Percentiles rank a stretch among this genome's conserved stretches.
phyloP scores from a whole-genome alignment of 495 filamentous ascomycete genomes.

The Lasiosphaeria miniovina region DNA sequence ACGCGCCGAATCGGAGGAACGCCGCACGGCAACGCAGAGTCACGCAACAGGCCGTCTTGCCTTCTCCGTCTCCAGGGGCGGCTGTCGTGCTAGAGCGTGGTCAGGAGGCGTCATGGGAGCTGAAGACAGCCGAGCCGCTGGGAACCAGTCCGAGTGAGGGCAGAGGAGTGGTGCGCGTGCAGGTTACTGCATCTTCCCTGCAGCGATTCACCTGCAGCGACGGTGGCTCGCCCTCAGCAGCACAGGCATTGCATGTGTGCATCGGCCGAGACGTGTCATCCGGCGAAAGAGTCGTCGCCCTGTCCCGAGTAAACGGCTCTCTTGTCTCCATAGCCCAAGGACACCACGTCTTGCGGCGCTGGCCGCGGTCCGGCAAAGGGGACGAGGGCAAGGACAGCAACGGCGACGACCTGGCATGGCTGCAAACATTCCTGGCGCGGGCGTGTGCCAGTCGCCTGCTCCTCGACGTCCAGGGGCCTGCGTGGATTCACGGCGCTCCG shows the following conservation, averaged over 20 bases:
- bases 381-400: neutral
- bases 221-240: neutral
- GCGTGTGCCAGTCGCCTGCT: neutral
- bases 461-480: neutral
- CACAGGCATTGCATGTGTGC: neutral
- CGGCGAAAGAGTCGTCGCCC: slow-evolving; percentile 2
- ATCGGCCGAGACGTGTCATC: neutral
- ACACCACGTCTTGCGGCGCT: neutral
- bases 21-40: neutral
- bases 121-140: neutral
- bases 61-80: neutral
- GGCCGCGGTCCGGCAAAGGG: slow-evolving; percentile 2
- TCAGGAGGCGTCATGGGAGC: neutral
- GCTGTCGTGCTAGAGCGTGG: neutral
- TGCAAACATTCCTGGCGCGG: neutral
- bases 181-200: neutral
- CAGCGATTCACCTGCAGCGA: neutral
- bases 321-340: slow-evolving; percentile 3
- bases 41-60: neutral
- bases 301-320: neutral
- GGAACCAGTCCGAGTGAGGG: neutral
- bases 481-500: neutral
- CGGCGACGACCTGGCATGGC: neutral
- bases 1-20: neutral
- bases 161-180: neutral